Conservation (phyloP, 805 yeast genomes). For the Yamadazyma tumulicola region DNA sequence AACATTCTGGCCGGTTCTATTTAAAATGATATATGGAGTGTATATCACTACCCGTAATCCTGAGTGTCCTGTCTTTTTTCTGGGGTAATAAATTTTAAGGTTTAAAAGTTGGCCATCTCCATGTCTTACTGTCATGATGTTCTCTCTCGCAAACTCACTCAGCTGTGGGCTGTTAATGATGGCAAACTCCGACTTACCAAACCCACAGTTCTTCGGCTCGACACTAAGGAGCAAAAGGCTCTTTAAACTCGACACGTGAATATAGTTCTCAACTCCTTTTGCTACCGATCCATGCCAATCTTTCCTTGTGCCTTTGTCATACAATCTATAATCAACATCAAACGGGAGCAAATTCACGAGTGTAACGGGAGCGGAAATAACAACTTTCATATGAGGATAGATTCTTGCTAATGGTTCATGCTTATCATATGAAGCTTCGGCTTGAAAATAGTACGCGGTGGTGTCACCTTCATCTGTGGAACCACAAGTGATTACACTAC, state of each 20-base stretch:
- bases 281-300: conserved; percentile 63
- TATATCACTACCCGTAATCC: conserved; percentile 68
- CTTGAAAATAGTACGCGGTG: conserved; percentile 64
- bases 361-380: conserved; percentile 80
- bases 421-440: conserved; percentile 59
- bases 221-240: conserved; percentile 71
- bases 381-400: conserved; percentile 80
- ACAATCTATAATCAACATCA: conserved; percentile 70
- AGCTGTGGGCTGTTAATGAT: conserved; percentile 59
- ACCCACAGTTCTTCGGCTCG: conserved; percentile 59
- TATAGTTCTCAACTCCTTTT: conserved; percentile 64
- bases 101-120: conserved; percentile 66
- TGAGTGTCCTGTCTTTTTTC: conserved; percentile 47
- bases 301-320: conserved; percentile 65
- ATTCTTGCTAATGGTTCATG: conserved; percentile 69
- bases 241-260: conserved; percentile 76
- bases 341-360: conserved; percentile 82
- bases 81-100: conserved; percentile 61
- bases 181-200: conserved; percentile 66
- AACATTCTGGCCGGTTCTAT: conserved; percentile 70
- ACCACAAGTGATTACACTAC: conserved; percentile 60
- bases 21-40: conserved; percentile 81
- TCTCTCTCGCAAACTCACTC: conserved; percentile 57
- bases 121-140: conserved; percentile 46
- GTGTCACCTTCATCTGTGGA: conserved; percentile 35